These are phyloP conservation scores for Solanum chaucha DNA, from an alignment of 257 asterid genomes.

Conservation along the genomic window DNA sequence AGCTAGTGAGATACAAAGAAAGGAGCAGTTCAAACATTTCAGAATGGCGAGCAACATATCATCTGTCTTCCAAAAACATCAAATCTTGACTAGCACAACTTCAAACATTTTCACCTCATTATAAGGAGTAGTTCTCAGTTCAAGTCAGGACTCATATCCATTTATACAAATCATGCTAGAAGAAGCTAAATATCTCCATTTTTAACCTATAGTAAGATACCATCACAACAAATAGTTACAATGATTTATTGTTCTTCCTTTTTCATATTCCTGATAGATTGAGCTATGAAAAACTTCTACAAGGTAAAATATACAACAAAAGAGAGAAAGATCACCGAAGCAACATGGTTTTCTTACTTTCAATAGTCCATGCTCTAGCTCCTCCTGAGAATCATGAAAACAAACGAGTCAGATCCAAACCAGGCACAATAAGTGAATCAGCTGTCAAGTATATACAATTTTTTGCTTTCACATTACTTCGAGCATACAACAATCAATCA, in stretches of 20 bases:
- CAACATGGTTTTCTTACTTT: constrained; percentile 29
- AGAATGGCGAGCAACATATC: neutral
- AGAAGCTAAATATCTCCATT: neutral
- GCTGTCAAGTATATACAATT: neutral
- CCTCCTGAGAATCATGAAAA: constrained; percentile 50
- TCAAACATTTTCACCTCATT: neutral
- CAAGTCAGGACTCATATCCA: neutral
- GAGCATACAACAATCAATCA: neutral
- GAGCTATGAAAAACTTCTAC: neutral
- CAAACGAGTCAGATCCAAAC: neutral
- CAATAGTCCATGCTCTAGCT: constrained; percentile 73
- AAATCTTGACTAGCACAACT: neutral
- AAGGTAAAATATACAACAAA: neutral
- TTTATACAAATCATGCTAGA: neutral
- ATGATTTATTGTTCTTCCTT: neutral
- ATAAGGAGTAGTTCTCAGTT: neutral
- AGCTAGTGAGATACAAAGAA: neutral
- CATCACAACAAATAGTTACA: neutral
- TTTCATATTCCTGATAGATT: neutral
- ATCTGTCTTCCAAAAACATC: neutral
- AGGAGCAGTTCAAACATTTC: neutral
- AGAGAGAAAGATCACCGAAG: neutral
- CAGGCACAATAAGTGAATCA: neutral
- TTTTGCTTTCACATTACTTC: neutral
- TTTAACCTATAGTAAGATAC: neutral